A percentile compares a stretch with the other conserved stretches of the same genome.
phyloP scores from a whole-genome alignment of 345 rosid genomes.

The Citrus cavaleriei region DNA sequence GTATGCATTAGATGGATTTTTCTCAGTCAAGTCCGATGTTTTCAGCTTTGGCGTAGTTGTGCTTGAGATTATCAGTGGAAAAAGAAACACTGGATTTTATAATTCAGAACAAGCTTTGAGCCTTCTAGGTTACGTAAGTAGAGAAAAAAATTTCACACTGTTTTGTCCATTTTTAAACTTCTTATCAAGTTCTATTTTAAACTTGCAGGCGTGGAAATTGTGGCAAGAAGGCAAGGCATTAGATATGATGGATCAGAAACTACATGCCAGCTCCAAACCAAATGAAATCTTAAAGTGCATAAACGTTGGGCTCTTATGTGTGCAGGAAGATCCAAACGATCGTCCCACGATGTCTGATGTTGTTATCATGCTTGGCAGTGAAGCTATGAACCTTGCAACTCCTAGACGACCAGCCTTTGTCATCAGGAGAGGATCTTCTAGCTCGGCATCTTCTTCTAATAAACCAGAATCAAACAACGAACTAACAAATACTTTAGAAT shows the following conservation, averaged over 20 bases:
- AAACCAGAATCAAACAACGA: background rate
- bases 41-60: constrained; percentile 35
- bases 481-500: background rate
- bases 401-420: constrained; percentile 51
- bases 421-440: constrained; percentile 15
- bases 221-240: constrained; percentile 36
- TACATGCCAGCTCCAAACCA: constrained; percentile 17
- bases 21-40: constrained; percentile 29
- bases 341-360: constrained; percentile 53
- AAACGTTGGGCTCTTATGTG: constrained; percentile 52
- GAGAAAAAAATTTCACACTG: background rate
- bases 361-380: constrained; percentile 45
- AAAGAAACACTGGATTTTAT: constrained; percentile 14
- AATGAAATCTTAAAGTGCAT: constrained; percentile 39
- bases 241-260: constrained; percentile 35
- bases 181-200: background rate
- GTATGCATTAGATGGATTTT: constrained; percentile 23
- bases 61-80: constrained; percentile 33
- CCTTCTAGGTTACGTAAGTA: constrained; percentile 24
- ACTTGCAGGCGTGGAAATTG: constrained; percentile 51
- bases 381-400: constrained; percentile 28
- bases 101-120: constrained; percentile 1
- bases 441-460: background rate
- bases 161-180: background rate
- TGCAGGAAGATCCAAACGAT: constrained; percentile 52